Base-by-base conservation (phyloP, 2,329 filamentous ascomycete species). In the Aspergillus clavatus region DNA sequence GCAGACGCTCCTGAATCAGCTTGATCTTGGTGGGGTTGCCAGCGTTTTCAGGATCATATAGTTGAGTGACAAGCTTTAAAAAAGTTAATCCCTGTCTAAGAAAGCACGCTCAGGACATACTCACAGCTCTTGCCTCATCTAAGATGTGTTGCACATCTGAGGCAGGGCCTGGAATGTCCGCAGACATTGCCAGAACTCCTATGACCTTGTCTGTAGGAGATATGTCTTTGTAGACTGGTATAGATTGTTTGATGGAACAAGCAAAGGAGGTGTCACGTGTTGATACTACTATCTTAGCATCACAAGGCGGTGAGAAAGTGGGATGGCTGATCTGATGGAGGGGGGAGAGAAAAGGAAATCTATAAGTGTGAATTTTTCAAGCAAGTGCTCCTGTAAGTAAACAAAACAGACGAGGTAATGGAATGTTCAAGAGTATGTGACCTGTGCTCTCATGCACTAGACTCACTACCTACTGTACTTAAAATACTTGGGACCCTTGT, bases 1-100 rank as follows among this genome's bases (percentile, higher is more conserved):
- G 87, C 11, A 98, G 74, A 11, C 84, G 81, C 45, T 86, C 82
- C 63, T 97, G 87, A 38, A 82, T 81, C 40, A 73, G 66, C 22
- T 68, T 65, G 47, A 77, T 67, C 42, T 67, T 65, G 51, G 62
- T 39, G 57, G 72, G 50, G 62, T 65, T 59, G 61, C 59, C 53
- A 71, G 73, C 59, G 71, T 72, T 62, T 63, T 68, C 69, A 24
- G 70, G 69, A 45, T 62, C 56, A 54, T 70, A 70, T 24, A 73
- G 57, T 44, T 65, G 60, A 40, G 61, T 59, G 21, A 72, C 66
- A 46, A 72, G 62, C 69, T 72, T n/a, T 43, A 16, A 27, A 14
- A 35, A 31, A 31, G 42, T 56, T 23, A 54, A 48, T 48, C 8
- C 7, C 3, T 24, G n/a, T 2, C 19, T 31, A 43, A 40, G 23